Base-by-base conservation (phyloP, 1,284 basidiomycete genomes). In the Ceratobasidium papillatum region DNA sequence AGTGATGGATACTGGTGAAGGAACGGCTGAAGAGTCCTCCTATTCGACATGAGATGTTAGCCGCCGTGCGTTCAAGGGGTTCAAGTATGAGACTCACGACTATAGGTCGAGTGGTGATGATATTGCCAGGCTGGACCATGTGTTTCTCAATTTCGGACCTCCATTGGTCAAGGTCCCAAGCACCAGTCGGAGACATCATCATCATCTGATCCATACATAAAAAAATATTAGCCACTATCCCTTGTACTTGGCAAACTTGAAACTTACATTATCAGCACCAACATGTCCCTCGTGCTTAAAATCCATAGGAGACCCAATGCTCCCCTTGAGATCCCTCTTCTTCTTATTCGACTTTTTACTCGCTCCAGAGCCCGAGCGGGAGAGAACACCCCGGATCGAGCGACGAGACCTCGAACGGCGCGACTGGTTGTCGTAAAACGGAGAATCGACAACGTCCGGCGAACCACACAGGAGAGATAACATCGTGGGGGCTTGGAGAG, bases 231-330 rank as follows among this genome's bases (percentile, higher is more conserved):
- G 27, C 11, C 30, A 30, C 27, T 22, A 38, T 22, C 19, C 5
- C 1, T 12, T 36, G 41, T 12, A 62, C n/a, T 17, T 2, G n/a
- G 19, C 41, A 30, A 2, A 58, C 27, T 32, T 4, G 32, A 58
- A 47, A 73, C 78, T 27, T 61, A 78, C 78, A 43, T 76, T 59
- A 38, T 79, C 79, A 34, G 58, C 74, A 4, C 79, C 78, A 36
- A 79, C 71, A 66, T 79, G 79, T 19, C 41, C 34, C 64, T 78
- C 78, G 62, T 79, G 79, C 14, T 69, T 74, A 71, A 79, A 79
- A 41, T 77, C 76, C 11, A 74, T 76, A n/a, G 79, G 79, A 12
- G 73, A n/a, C 14, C 78, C 77, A 68, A 79, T 79, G 12, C 65
- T 61, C 59, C 75, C 61, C 49, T 77, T 77, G 64, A 62, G 62